Conservation (phyloP, 1,284 basidiomycete species). For the Farysia itapuensis region DNA sequence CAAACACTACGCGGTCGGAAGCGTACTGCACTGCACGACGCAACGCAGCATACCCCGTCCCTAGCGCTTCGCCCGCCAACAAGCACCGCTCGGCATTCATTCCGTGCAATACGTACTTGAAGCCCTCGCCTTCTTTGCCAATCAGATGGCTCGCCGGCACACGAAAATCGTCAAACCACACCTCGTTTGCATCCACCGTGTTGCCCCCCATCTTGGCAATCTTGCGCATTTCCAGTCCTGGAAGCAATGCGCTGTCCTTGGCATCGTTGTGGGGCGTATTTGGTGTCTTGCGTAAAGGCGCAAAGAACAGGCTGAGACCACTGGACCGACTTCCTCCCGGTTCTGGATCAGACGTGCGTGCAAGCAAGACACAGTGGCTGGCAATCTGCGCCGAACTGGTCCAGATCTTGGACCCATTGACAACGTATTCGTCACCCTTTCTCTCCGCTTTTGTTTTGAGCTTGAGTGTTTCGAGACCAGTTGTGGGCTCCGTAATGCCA, state of each 20-base stretch:
- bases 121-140: conserved; percentile 61
- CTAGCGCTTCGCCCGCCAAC: conserved; percentile 62
- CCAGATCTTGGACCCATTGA: conserved; percentile 58
- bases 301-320: conserved; percentile 45
- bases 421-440: conserved; percentile 39
- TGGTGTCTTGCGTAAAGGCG: conserved; percentile 23
- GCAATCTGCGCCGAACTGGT: conserved; percentile 56
- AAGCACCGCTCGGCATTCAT: conserved; percentile 62
- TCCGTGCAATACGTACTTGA: conserved; percentile 54
- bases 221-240: conserved; percentile 51
- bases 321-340: conserved; percentile 43
- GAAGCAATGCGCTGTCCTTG: conserved; percentile 7
- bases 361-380: conserved; percentile 57
- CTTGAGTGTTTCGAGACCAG: conserved; percentile 57
- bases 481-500: conserved; percentile 60
- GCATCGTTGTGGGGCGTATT: conserved; percentile 13
- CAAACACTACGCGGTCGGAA: conserved; percentile 51
- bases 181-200: conserved; percentile 60
- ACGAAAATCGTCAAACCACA: conserved; percentile 59
- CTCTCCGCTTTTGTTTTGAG: conserved; percentile 51
- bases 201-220: conserved; percentile 62
- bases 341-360: conserved; percentile 54
- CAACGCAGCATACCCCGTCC: conserved; percentile 48
- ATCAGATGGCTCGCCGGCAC: conserved; percentile 53
- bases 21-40: conserved; percentile 46